Conservation (phyloP, 139 green algal genomes). For the Penium margaritaceum region DNA sequence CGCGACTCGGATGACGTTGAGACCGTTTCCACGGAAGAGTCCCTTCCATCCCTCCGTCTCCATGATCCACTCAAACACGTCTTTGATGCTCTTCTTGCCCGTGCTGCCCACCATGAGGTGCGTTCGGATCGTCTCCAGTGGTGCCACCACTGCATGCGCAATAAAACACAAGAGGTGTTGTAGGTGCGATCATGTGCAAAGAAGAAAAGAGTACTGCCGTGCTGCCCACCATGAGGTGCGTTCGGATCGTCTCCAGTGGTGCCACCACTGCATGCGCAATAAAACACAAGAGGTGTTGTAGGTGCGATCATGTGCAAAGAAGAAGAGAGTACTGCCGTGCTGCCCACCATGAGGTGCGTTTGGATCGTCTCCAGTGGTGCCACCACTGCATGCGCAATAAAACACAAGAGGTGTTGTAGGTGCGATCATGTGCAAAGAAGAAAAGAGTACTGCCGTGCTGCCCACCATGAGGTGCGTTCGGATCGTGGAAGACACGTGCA, state of each 20-base stretch:
- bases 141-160: constrained; percentile 16
- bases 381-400: neutral
- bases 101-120: constrained; percentile 41
- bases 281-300: neutral
- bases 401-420: neutral
- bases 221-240: constrained; percentile 29
- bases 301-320: neutral
- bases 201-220: neutral
- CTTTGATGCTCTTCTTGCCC: constrained; percentile 9
- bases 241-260: constrained; percentile 32
- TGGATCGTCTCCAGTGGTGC: constrained; percentile 20
- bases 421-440: neutral
- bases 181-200: neutral
- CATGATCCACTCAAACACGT: constrained; percentile 34
- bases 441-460: no score
- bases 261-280: neutral
- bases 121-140: constrained; percentile 39
- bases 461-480: no score
- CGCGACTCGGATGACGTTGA: constrained; percentile 39
- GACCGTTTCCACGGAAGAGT: constrained; percentile 31
- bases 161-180: neutral
- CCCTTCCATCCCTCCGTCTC: constrained; percentile 30
- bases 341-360: neutral
- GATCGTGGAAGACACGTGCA: no score
- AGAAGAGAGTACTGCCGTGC: neutral